Percentiles rank a stretch among this genome's conserved stretches.
These are phyloP conservation scores for Cytospora schulzeri DNA, from an alignment of 2,329 filamentous ascomycete genomes.

Conservation along the genomic window DNA sequence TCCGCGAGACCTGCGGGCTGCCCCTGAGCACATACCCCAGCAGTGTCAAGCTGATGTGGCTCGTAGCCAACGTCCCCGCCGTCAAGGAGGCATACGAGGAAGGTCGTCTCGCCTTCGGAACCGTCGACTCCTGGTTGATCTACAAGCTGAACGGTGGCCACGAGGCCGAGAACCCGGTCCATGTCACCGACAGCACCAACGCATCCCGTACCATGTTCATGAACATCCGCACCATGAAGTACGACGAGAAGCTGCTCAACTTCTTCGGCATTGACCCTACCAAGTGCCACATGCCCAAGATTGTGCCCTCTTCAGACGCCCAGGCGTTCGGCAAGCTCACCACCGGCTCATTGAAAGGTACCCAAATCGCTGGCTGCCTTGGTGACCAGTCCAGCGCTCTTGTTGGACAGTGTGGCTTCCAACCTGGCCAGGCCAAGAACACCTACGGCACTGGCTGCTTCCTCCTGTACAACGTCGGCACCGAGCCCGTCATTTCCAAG, in stretches of 20 bases:
- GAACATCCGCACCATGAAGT: slow-evolving; percentile 79
- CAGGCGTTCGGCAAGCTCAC: slow-evolving; percentile 71
- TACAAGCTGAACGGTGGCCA: slow-evolving; percentile 79
- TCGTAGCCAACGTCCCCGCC: slow-evolving; percentile 69
- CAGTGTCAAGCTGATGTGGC: slow-evolving; percentile 82
- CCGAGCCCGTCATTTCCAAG: slow-evolving; percentile 81
- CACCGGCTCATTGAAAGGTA: slow-evolving; percentile 66
- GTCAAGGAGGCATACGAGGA: slow-evolving; percentile 77
- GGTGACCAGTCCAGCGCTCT: slow-evolving; percentile 86
- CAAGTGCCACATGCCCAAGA: slow-evolving; percentile 78
- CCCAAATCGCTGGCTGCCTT: slow-evolving; percentile 78
- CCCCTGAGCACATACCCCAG: slow-evolving; percentile 88
- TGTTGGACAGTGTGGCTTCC: slow-evolving; percentile 84
- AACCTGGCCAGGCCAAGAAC: slow-evolving; percentile 82
- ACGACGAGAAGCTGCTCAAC: slow-evolving; percentile 73
- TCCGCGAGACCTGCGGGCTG: slow-evolving; percentile 74
- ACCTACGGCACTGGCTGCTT: slow-evolving; percentile 92
- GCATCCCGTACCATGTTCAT: slow-evolving; percentile 94
- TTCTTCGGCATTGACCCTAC: slow-evolving; percentile 74
- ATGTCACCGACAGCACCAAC: slow-evolving; percentile 86
- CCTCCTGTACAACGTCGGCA: slow-evolving; percentile 84
- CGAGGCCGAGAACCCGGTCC: slow-evolving; percentile 59
- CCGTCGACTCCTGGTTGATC: slow-evolving; percentile 85
- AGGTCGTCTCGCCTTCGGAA: slow-evolving; percentile 78
- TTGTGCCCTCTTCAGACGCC: slow-evolving; percentile 77